Evolutionary conservation across 106 monocot species (phyloP).

Genomic region (Cymbidium sinense): DNA sequence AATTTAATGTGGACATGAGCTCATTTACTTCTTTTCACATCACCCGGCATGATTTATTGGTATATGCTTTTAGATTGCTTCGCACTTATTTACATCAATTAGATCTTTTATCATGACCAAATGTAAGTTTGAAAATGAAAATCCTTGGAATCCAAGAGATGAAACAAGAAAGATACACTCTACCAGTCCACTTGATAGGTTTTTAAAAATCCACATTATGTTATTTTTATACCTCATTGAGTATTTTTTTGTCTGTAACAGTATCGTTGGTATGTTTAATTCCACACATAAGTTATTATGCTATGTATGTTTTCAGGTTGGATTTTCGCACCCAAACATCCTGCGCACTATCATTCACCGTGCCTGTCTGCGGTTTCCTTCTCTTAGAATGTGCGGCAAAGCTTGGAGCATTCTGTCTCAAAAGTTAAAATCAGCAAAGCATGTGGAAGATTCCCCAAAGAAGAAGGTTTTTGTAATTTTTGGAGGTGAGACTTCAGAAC

Average conservation of each 20-base stretch:
- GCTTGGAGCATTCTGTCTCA: conserved; percentile 37
- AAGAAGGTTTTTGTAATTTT: conserved; percentile 89
- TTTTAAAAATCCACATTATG: neutral
- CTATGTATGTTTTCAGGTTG: conserved; percentile 47
- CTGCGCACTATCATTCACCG: conserved; percentile 64
- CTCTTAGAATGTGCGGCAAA: conserved; percentile 32
- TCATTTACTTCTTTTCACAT: too few relatives aligned
- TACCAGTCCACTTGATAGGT: neutral
- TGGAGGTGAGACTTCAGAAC: conserved; percentile 95
- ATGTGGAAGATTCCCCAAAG: conserved; percentile 13
- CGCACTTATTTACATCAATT: neutral
- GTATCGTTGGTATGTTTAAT: neutral
- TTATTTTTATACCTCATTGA: neutral
- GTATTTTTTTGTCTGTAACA: neutral
- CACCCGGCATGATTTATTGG: too few relatives aligned
- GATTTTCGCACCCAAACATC: conserved; percentile 88
- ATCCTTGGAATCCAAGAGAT: neutral
- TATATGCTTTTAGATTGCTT: too few relatives aligned
- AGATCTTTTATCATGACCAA: neutral
- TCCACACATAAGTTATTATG: neutral
- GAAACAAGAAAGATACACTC: neutral
- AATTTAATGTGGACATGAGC: too few relatives aligned
- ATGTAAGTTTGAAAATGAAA: neutral
- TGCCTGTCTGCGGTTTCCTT: conserved; percentile 70
- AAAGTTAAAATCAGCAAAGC: conserved; percentile 28